phyloP scores from a whole-genome alignment of 495 filamentous ascomycete genomes.

The Thozetella sp. region DNA sequence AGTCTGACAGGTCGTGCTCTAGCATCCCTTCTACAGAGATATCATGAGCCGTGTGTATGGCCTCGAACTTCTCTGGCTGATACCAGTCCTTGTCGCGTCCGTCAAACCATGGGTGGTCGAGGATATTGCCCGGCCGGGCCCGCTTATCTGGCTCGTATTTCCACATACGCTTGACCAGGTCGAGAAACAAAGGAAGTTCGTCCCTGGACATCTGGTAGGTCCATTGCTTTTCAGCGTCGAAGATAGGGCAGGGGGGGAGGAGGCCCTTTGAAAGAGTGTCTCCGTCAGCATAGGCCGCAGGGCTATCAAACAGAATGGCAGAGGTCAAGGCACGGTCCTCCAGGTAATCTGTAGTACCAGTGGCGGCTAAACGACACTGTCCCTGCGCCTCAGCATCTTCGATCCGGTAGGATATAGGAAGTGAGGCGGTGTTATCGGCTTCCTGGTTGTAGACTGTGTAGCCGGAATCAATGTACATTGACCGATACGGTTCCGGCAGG shows the following conservation, averaged over 20 bases:
- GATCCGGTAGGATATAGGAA: no score
- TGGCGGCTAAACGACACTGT: background rate
- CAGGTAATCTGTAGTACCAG: background rate
- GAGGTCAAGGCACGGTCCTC: background rate
- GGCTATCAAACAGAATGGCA: background rate
- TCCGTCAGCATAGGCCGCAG: background rate
- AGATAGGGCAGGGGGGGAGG: background rate
- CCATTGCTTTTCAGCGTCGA: constrained; percentile 4
- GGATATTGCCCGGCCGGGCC: constrained; percentile 1
- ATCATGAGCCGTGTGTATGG: background rate
- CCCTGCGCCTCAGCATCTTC: no score
- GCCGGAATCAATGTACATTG: no score
- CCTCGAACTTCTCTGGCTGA: background rate
- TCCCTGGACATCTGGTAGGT: constrained; percentile 6
- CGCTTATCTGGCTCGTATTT: constrained; percentile 19
- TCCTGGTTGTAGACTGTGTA: no score
- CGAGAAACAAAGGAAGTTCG: constrained; percentile 17
- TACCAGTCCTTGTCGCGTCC: background rate
- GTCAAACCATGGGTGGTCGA: constrained; percentile 18
- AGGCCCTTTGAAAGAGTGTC: constrained; percentile 5
- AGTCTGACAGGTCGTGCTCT: no score
- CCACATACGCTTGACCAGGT: constrained; percentile 19
- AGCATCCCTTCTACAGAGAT: no score
- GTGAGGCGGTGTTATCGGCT: no score
- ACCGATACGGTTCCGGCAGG: constrained; percentile 12